Conservation (phyloP, 495 filamentous ascomycete genomes). For the Emericellopsis terricola region DNA sequence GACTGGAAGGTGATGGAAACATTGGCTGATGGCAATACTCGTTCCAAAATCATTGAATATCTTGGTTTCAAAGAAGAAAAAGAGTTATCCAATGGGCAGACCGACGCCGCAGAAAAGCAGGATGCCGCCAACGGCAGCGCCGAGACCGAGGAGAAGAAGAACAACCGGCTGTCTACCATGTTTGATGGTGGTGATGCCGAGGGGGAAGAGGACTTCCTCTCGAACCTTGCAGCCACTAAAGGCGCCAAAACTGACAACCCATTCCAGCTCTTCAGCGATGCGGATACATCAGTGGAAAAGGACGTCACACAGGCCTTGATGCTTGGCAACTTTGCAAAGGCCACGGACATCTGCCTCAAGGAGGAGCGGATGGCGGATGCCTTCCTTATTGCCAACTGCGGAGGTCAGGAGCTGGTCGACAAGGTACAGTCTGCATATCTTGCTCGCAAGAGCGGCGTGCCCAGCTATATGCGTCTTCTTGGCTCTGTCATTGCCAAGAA, state of each 20-base stretch:
- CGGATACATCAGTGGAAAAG: constrained; percentile 66
- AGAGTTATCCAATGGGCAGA: constrained; percentile 31
- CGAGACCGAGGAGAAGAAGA: constrained; percentile 27
- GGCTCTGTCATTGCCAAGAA: constrained; percentile 92
- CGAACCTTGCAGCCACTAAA: constrained; percentile 39
- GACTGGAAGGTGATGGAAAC: constrained; percentile 92
- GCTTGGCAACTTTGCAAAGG: constrained; percentile 78
- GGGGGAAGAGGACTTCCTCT: constrained; percentile 72
- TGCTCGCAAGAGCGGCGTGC: constrained; percentile 56
- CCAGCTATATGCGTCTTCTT: constrained; percentile 83
- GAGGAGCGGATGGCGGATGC: constrained; percentile 87
- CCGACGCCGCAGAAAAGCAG: constrained; percentile 18
- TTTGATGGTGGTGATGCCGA: constrained; percentile 59
- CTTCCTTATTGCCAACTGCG: constrained; percentile 95
- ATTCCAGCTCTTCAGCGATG: constrained; percentile 53
- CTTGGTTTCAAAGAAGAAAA: constrained; percentile 63
- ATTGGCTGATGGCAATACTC: constrained; percentile 63
- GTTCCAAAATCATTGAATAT: constrained; percentile 66
- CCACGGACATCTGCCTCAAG: constrained; percentile 70
- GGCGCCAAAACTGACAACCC: constrained; percentile 33
- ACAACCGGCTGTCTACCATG: constrained; percentile 51
- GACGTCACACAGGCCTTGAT: constrained; percentile 75
- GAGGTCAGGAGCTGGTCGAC: constrained; percentile 81
- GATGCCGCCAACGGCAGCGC: constrained; percentile 20
- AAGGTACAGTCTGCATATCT: constrained; percentile 90